Evolutionary conservation across 2,329 filamentous ascomycete genomes (phyloP).

Genomic region (Westerdykella ornata): DNA sequence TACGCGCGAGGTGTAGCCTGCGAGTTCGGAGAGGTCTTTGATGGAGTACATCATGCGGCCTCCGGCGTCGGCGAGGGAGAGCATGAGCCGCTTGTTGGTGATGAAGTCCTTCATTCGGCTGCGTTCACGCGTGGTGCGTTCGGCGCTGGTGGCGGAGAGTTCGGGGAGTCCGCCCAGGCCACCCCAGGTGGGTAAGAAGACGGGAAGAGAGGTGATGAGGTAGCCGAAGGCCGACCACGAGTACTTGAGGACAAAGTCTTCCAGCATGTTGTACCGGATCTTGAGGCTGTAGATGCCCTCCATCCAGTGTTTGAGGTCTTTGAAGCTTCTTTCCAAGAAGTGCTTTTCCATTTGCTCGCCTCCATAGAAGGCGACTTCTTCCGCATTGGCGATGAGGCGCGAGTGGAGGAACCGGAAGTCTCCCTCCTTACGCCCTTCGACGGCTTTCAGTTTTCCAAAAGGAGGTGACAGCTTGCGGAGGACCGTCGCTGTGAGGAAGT

Average conservation of each 20-base stretch:
- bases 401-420: constrained; percentile 90
- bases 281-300: constrained; percentile 97
- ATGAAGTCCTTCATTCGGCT: constrained; percentile 98
- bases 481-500: constrained; percentile 87
- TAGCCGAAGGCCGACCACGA: constrained; percentile 98
- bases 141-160: constrained; percentile 45
- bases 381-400: constrained; percentile 88
- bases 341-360: constrained; percentile 92
- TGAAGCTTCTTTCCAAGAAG: constrained; percentile 87
- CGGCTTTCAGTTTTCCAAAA: constrained; percentile 93
- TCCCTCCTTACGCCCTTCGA: constrained; percentile 90
- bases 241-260: constrained; percentile 97
- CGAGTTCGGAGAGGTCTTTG: constrained; percentile 92
- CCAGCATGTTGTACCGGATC: constrained; percentile 96
- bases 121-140: constrained; percentile 59
- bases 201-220: constrained; percentile 80
- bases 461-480: constrained; percentile 83
- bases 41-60: constrained; percentile 99
- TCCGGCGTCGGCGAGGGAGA: constrained; percentile 91
- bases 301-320: constrained; percentile 92
- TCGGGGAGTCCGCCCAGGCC: constrained; percentile 71
- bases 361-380: constrained; percentile 96
- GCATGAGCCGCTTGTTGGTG: constrained; percentile 97
- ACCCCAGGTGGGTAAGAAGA: constrained; percentile 92
- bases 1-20: constrained; percentile 90